Evolutionary conservation across 352 stramenopile species (phyloP).

Genomic region (Phytopythium oedochilum): DNA sequence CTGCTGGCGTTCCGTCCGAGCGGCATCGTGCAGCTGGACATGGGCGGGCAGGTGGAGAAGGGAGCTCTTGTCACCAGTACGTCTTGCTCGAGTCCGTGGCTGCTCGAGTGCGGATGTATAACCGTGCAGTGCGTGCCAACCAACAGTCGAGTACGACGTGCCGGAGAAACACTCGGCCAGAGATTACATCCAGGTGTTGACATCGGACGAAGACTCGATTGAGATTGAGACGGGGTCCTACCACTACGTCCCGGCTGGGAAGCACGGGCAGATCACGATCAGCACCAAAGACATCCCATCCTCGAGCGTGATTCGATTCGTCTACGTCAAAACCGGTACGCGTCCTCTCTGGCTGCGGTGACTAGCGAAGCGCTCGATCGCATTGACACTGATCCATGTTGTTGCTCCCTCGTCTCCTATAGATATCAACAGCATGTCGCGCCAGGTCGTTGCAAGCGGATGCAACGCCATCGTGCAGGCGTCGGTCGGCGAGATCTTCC

Average conservation of each 20-base stretch:
- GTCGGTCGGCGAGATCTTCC: conserved; percentile 84
- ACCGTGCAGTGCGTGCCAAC: conserved; percentile 1
- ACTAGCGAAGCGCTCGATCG: too few relatives aligned
- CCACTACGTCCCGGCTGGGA: conserved; percentile 60
- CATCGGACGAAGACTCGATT: conserved; percentile 61
- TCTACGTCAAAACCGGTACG: conserved; percentile 79
- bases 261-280: conserved; percentile 71
- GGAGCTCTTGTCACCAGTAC: conserved; percentile 77
- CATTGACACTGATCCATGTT: not conserved
- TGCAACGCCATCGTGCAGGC: conserved; percentile 82
- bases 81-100: conserved; percentile 1
- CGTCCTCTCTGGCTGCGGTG: not conserved
- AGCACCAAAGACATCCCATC: conserved; percentile 66
- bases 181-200: conserved; percentile 85
- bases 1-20: conserved; percentile 76
- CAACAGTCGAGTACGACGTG: conserved; percentile 71
- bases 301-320: conserved; percentile 69
- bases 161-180: conserved; percentile 79
- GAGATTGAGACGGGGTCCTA: conserved; percentile 79
- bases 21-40: conserved; percentile 78
- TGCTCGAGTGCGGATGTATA: conserved; percentile 4
- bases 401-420: not conserved
- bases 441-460: conserved; percentile 77
- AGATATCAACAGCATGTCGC: conserved; percentile 86
- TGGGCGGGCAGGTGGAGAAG: conserved; percentile 82